Evolutionary conservation across 306 rosid species (phyloP).

Genomic region (Cucurbita argyrosperma): DNA sequence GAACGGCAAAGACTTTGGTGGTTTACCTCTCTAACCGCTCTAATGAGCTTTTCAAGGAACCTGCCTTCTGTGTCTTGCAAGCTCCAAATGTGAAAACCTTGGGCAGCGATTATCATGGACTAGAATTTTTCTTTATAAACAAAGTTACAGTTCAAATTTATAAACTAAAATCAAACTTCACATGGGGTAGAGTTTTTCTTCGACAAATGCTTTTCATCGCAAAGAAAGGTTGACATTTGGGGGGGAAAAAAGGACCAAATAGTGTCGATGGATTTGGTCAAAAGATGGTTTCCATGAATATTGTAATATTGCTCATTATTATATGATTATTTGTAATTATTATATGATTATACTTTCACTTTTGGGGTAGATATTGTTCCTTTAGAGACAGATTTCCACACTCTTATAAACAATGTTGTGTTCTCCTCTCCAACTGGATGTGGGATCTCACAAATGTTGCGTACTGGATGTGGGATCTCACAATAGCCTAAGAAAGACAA

Average conservation of each 20-base stretch:
- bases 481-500: no score
- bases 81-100: background rate
- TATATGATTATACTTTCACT: no score
- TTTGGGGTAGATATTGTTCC: no score
- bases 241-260: background rate
- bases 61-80: background rate
- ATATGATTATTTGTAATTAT: no score
- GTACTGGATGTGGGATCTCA: no score
- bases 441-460: no score
- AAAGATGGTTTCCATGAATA: background rate
- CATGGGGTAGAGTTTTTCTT: background rate
- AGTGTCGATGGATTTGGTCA: background rate
- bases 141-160: background rate
- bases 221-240: background rate
- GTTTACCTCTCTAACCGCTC: background rate
- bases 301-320: no score
- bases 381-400: no score
- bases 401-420: no score
- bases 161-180: background rate
- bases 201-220: background rate
- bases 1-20: background rate
- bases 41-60: background rate
- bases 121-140: background rate
- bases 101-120: background rate
- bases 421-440: no score